Percentiles rank a stretch among this genome's conserved stretches.
Evolutionary conservation across 345 rosid genomes (phyloP).

Genomic region (Odontarrhena argentea): DNA sequence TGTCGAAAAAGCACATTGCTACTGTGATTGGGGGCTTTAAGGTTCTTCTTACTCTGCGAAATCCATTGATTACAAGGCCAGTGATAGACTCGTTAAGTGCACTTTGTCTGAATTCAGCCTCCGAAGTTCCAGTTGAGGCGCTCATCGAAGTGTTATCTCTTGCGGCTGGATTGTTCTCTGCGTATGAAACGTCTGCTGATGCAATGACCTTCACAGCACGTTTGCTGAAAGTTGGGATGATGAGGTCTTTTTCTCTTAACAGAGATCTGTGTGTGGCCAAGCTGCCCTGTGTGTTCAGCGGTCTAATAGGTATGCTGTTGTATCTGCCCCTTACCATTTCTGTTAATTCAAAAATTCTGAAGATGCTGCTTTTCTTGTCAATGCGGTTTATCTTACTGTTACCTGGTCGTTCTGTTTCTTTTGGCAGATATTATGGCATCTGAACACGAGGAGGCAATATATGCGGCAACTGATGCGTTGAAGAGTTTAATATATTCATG

Average conservation of each 20-base stretch:
- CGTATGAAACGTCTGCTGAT: constrained; percentile 69
- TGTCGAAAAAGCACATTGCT: constrained; percentile 60
- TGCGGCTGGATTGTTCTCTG: constrained; percentile 56
- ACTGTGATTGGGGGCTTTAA: constrained; percentile 63
- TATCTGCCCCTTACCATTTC: constrained; percentile 19
- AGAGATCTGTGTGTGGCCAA: constrained; percentile 67
- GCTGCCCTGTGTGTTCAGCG: constrained; percentile 69
- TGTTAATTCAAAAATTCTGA: constrained; percentile 2
- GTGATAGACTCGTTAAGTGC: constrained; percentile 69
- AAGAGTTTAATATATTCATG: constrained; percentile 71
- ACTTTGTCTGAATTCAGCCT: constrained; percentile 55
- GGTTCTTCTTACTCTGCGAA: constrained; percentile 60
- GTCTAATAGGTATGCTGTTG: constrained; percentile 69
- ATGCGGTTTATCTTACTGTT: constrained; percentile 10
- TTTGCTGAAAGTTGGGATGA: constrained; percentile 74
- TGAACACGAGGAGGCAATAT: constrained; percentile 93
- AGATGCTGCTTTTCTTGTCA: constrained; percentile 14
- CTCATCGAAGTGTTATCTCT: constrained; percentile 65
- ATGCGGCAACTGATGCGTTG: constrained; percentile 73
- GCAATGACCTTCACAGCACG: constrained; percentile 73
- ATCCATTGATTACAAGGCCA: constrained; percentile 67
- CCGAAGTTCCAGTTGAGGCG: constrained; percentile 65
- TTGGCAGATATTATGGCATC: constrained; percentile 81
- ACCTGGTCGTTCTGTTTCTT: constrained; percentile 20
- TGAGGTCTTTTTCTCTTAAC: constrained; percentile 62